Evolutionary conservation across 2,329 filamentous ascomycete species (phyloP).

Genomic region (Cadophora luteo-olivacea): DNA sequence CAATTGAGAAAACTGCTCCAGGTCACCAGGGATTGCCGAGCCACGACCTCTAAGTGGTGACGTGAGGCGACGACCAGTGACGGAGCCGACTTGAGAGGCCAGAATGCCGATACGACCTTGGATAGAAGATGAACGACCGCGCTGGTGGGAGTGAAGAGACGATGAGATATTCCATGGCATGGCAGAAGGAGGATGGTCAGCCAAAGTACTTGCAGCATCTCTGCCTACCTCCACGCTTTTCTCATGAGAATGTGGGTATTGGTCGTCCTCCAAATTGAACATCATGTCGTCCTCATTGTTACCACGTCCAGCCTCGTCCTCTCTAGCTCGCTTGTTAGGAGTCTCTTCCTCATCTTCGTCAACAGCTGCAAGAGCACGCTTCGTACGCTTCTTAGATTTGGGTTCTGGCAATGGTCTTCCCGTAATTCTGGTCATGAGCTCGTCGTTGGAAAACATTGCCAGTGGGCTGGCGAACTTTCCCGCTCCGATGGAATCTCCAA

Average conservation of each 20-base stretch:
- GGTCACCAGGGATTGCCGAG: conserved; percentile 36
- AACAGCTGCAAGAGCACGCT: conserved; percentile 26
- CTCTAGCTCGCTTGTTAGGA: conserved; percentile 47
- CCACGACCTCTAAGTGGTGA: conserved; percentile 65
- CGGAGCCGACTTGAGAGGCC: conserved; percentile 25
- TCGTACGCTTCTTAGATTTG: conserved; percentile 26
- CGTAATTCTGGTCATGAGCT: conserved; percentile 51
- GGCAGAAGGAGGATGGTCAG: conserved; percentile 69
- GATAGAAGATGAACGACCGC: conserved; percentile 46
- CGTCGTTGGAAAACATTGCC: conserved; percentile 62
- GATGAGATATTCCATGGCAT: conserved; percentile 73
- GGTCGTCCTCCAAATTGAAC: conserved; percentile 17
- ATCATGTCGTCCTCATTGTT: conserved; percentile 35
- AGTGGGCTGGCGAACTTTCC: conserved; percentile 55
- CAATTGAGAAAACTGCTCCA: conserved; percentile 35
- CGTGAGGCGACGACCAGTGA: conserved; percentile 52
- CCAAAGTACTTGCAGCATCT: conserved; percentile 68
- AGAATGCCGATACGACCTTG: conserved; percentile 27
- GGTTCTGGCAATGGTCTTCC: conserved; percentile 18
- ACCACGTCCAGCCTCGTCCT: conserved; percentile 47
- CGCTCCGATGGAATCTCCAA: conserved; percentile 54
- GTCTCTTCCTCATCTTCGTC: conserved; percentile 36
- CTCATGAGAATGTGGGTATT: conserved; percentile 15
- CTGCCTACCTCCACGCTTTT: conserved; percentile 71
- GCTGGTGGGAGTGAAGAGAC: conserved; percentile 57